phyloP scores from a whole-genome alignment of 306 rosid genomes.

The Cucumis cinereus region DNA sequence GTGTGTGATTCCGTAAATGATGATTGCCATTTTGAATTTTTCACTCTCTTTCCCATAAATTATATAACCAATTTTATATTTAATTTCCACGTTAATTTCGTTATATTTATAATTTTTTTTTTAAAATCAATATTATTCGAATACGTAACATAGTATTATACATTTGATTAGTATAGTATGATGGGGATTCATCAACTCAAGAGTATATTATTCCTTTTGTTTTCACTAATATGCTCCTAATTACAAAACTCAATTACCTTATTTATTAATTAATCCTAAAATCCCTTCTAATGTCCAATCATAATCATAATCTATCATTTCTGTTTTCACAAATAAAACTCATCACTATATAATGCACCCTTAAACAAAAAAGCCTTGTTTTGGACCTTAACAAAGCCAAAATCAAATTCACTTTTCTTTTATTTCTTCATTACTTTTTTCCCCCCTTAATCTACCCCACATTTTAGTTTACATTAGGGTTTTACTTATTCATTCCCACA shows the following conservation, averaged over 20 bases:
- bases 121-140: too few species aligned
- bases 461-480: not conserved
- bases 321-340: not conserved
- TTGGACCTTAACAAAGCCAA: not conserved
- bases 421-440: not conserved
- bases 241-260: too few species aligned
- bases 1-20: conserved; percentile 3
- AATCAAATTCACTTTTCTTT: not conserved
- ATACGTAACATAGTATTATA: too few species aligned
- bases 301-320: too few species aligned
- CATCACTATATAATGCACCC: not conserved
- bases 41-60: not conserved
- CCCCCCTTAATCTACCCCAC: conserved; percentile 1
- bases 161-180: too few species aligned
- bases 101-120: too few species aligned
- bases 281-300: not conserved
- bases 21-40: conserved; percentile 1
- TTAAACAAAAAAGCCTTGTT: not conserved
- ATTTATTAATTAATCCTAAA: not conserved
- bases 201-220: too few species aligned
- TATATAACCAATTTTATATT: too few species aligned
- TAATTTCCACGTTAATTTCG: too few species aligned
- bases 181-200: too few species aligned
- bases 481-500: not conserved
- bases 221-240: too few species aligned